A percentile compares a stretch with the other conserved stretches of the same genome.
phyloP scores from a whole-genome alignment of 352 stramenopile species.

The Phytophthora hibernalis region DNA sequence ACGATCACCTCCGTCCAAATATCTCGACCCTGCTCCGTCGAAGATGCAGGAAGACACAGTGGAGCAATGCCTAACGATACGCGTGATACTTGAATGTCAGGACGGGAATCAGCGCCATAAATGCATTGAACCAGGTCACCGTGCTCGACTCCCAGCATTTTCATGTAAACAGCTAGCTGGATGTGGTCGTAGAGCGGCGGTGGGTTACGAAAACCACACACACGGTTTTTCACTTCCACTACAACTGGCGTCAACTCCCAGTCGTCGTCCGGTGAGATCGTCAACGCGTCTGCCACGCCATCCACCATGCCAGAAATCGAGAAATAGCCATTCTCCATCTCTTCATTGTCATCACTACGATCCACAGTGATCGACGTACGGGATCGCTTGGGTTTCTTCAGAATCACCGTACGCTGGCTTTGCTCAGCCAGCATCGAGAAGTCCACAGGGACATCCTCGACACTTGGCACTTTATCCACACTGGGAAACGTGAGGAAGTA shows the following conservation, averaged over 20 bases:
- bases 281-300: slow-evolving; percentile 65
- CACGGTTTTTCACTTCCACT: slow-evolving; percentile 82
- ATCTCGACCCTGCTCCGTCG: slow-evolving; percentile 22
- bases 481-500: slow-evolving; percentile 69
- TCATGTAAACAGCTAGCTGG: slow-evolving; percentile 86
- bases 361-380: slow-evolving; percentile 5
- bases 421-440: slow-evolving; percentile 39
- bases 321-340: slow-evolving; percentile 49
- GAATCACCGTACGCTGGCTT: slow-evolving; percentile 23
- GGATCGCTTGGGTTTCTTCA: slow-evolving; percentile 13
- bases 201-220: slow-evolving; percentile 63
- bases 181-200: slow-evolving; percentile 79
- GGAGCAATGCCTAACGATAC: slow-evolving; percentile 55
- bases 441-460: slow-evolving; percentile 9
- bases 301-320: slow-evolving; percentile 88
- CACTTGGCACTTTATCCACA: no score
- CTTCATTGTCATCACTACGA: not conserved
- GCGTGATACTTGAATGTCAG: slow-evolving; percentile 62
- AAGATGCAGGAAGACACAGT: slow-evolving; percentile 37
- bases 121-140: slow-evolving; percentile 81
- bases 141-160: slow-evolving; percentile 67
- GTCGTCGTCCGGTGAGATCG: slow-evolving; percentile 59
- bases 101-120: slow-evolving; percentile 40
- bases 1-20: slow-evolving; percentile 73
- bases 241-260: slow-evolving; percentile 71